These are phyloP conservation scores for Monosporozyma servazzii DNA, from an alignment of 805 yeast genomes.

Conservation along the genomic window DNA sequence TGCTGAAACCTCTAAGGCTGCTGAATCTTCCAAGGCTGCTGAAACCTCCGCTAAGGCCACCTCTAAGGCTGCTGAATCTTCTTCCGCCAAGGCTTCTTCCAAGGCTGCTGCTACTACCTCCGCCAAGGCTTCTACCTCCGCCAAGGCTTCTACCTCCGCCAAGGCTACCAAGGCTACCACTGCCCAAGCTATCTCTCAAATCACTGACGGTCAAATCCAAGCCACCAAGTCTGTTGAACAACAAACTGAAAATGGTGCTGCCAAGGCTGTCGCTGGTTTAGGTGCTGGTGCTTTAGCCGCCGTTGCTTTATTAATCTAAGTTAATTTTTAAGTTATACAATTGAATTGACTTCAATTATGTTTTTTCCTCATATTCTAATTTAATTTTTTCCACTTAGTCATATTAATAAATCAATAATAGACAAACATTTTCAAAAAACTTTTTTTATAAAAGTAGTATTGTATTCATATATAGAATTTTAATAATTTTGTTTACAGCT, in stretches of 20 bases:
- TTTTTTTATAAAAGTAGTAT: neutral
- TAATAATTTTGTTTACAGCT: neutral
- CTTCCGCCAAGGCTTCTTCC: neutral
- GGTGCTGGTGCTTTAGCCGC: constrained; percentile 14
- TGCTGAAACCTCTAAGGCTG: constrained; percentile 5
- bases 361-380: neutral
- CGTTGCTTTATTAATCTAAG: constrained; percentile 1
- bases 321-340: neutral
- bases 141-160: constrained; percentile 5
- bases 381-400: neutral
- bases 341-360: neutral
- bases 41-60: too few species aligned
- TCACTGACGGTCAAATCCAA: constrained; percentile 3
- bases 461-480: neutral
- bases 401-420: too few species aligned
- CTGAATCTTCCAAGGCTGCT: constrained; percentile 3
- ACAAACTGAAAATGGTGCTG: constrained; percentile 18
- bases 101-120: neutral
- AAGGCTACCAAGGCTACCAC: constrained; percentile 3
- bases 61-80: too few species aligned
- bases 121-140: constrained; percentile 3
- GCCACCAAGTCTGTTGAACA: neutral
- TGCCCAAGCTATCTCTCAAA: constrained; percentile 7
- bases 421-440: neutral
- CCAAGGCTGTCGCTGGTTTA: constrained; percentile 13